These are phyloP conservation scores for Hapsidospora chrysogenum DNA, from an alignment of 495 filamentous ascomycete genomes.

Conservation along the genomic window DNA sequence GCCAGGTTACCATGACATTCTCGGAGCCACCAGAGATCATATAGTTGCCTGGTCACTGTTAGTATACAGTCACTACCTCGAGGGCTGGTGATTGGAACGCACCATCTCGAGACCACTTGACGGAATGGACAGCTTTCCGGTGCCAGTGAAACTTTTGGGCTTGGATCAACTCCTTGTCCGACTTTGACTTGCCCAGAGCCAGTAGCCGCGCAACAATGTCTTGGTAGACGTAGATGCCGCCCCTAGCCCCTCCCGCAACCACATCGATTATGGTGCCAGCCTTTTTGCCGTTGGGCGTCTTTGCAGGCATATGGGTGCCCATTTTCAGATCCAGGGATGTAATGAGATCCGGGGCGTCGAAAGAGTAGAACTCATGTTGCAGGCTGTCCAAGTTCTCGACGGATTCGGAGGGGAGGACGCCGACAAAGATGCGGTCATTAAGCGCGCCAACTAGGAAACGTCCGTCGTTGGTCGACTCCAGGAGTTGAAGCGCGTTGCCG, in stretches of 20 bases:
- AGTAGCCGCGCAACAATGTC: constrained; percentile 46
- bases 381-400: constrained; percentile 16
- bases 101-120: constrained; percentile 90
- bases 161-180: constrained; percentile 20
- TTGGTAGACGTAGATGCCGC: constrained; percentile 62
- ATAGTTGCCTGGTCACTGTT: constrained; percentile 87
- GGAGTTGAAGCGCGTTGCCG: constrained; percentile 3
- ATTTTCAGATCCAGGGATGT: constrained; percentile 37
- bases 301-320: constrained; percentile 7
- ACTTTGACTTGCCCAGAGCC: constrained; percentile 7
- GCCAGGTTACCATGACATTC: constrained; percentile 88
- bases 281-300: constrained; percentile 13
- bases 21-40: constrained; percentile 84
- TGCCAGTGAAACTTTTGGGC: constrained; percentile 78
- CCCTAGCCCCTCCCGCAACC: constrained; percentile 54
- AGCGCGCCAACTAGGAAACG: constrained; percentile 20
- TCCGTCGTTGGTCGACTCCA: constrained; percentile 10
- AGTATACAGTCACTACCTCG: neutral
- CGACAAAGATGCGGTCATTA: constrained; percentile 19
- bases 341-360: constrained; percentile 35
- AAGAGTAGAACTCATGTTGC: constrained; percentile 29
- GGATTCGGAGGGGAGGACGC: constrained; percentile 11
- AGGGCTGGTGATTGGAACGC: constrained; percentile 12
- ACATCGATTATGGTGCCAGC: constrained; percentile 39
- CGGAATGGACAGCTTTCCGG: constrained; percentile 55